Percentiles rank a stretch among this genome's conserved stretches.
phyloP scores from a whole-genome alignment of 1,284 basidiomycete species.

The Rhodotorula sp. region DNA sequence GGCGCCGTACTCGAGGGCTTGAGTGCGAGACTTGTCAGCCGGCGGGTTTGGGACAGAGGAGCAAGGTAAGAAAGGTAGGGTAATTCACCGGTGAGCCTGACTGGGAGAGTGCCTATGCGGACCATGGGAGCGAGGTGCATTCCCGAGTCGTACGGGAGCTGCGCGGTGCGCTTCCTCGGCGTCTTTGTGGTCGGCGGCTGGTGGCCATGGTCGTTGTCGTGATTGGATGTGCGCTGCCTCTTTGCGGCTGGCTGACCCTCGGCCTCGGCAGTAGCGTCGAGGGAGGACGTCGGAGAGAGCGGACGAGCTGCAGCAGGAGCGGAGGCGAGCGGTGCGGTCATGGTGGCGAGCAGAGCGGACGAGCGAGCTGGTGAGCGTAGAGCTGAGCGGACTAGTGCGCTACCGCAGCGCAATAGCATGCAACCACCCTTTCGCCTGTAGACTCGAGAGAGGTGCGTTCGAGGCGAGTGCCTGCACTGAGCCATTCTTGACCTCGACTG shows the following conservation, averaged over 20 bases:
- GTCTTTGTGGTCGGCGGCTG: no score
- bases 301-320: constrained; percentile 1
- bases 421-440: background rate
- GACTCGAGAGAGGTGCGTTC: no score
- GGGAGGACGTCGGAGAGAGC: background rate
- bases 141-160: constrained; percentile 40
- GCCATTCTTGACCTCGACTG: no score
- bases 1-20: constrained; percentile 85
- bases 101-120: constrained; percentile 66
- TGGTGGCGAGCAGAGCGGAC: background rate
- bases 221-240: constrained; percentile 6
- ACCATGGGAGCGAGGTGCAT: constrained; percentile 84
- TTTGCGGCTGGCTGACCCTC: constrained; percentile 13
- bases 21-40: constrained; percentile 59
- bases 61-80: no score
- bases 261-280: background rate
- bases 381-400: background rate
- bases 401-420: background rate
- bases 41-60: no score
- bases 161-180: constrained; percentile 11
- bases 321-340: background rate
- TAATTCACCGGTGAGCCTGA: constrained; percentile 28
- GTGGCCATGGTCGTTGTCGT: background rate
- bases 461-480: no score
- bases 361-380: no score